Percentiles rank a stretch among this genome's conserved stretches.
These are phyloP conservation scores for Articulospora tetracladia DNA, from an alignment of 495 filamentous ascomycete species.

Conservation along the genomic window DNA sequence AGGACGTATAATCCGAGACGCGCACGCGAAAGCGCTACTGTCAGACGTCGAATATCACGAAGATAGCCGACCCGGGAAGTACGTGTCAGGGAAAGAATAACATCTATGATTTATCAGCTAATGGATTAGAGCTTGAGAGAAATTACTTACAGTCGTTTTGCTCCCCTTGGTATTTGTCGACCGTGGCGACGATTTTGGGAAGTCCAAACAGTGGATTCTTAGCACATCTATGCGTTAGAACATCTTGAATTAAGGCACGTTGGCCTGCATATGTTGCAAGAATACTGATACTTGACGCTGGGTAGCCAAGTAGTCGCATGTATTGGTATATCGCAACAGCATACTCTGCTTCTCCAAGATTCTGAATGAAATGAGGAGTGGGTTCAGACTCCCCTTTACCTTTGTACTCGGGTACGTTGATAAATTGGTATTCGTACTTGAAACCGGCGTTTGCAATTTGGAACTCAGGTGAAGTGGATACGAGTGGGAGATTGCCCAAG, in stretches of 20 bases:
- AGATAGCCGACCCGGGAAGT: constrained; percentile 91
- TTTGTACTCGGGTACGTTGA: constrained; percentile 93
- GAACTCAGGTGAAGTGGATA: constrained; percentile 67
- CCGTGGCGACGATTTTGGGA: constrained; percentile 86
- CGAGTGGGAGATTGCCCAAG: constrained; percentile 74
- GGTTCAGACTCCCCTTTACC: constrained; percentile 85
- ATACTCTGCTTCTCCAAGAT: constrained; percentile 95
- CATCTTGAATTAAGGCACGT: constrained; percentile 83
- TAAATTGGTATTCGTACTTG: constrained; percentile 92
- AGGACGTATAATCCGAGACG: constrained; percentile 91
- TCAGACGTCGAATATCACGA: constrained; percentile 88
- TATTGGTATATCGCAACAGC: constrained; percentile 94
- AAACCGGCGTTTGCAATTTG: constrained; percentile 86
- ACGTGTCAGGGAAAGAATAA: constrained; percentile 87
- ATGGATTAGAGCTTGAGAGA: not conserved
- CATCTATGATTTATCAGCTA: constrained; percentile 52
- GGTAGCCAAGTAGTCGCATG: constrained; percentile 95
- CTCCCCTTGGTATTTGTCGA: constrained; percentile 98
- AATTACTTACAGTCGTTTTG: constrained; percentile 89
- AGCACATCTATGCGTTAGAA: constrained; percentile 78
- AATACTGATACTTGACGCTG: constrained; percentile 85
- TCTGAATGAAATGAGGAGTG: constrained; percentile 95
- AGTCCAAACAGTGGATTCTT: constrained; percentile 84
- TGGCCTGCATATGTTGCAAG: constrained; percentile 96
- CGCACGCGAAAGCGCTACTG: constrained; percentile 93